Evolutionary conservation across 73 alveolate genomes (phyloP).

Genomic region (Loxodes magnus): DNA sequence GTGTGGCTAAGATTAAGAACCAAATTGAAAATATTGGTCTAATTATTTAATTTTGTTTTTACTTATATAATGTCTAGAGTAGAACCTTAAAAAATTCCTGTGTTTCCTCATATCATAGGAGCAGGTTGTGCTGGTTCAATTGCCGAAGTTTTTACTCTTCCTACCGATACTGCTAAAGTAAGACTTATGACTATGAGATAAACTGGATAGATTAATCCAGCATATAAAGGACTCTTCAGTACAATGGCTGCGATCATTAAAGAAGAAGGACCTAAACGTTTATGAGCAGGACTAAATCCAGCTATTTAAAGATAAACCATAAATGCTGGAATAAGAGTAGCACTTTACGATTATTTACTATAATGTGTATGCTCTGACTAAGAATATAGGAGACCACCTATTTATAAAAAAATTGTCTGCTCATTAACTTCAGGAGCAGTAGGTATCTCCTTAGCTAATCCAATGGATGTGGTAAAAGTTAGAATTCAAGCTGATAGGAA

Average conservation of each 20-base stretch:
- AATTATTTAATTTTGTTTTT: too few relatives aligned
- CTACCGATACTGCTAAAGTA: not conserved
- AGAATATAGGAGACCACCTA: not conserved
- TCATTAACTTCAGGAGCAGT: not conserved
- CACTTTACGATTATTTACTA: not conserved
- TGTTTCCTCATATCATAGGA: too few relatives aligned
- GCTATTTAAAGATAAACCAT: not conserved
- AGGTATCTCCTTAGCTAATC: not conserved
- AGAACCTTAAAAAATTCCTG: too few relatives aligned
- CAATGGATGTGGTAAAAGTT: not conserved
- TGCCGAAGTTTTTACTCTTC: not conserved
- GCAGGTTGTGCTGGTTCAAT: too few relatives aligned
- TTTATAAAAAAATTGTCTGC: not conserved
- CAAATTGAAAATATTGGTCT: too few relatives aligned
- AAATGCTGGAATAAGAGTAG: not conserved
- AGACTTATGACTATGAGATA: not conserved
- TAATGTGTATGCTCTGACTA: not conserved
- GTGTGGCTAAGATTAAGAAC: too few relatives aligned
- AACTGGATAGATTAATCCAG: not conserved
- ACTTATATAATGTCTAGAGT: too few relatives aligned
- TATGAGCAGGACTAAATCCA: not conserved
- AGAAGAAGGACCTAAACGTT: not conserved
- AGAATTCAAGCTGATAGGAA: not conserved
- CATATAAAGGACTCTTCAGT: not conserved
- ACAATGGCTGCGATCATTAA: not conserved